Conservation (phyloP, 495 filamentous ascomycete genomes). For the Niebla homalea region DNA sequence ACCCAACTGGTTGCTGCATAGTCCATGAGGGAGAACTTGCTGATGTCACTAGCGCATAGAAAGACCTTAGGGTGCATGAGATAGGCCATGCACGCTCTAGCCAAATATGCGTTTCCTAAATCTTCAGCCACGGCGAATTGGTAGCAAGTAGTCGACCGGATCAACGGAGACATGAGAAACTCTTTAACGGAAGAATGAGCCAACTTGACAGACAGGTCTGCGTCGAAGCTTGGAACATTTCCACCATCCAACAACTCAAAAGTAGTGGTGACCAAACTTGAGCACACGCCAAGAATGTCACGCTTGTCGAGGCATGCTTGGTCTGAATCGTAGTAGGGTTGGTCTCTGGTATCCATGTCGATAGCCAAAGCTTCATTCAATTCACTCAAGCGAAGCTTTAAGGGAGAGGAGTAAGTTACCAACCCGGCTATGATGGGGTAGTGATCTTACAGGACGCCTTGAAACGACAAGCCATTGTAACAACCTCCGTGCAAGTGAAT, state of each 20-base stretch:
- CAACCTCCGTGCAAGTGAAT: not conserved
- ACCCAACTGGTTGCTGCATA: slow-evolving; percentile 5
- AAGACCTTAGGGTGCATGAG: not conserved
- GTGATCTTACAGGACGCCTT: not conserved
- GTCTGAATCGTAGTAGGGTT: not conserved
- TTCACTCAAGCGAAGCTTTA: not conserved
- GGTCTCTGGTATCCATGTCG: not conserved
- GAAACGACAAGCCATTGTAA: not conserved
- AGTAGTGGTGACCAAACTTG: not conserved
- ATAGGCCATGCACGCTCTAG: not conserved
- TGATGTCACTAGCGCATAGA: not conserved
- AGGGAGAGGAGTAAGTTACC: too few species aligned
- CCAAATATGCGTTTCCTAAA: too few species aligned
- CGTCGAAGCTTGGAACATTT: not conserved
- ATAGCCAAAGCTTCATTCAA: not conserved
- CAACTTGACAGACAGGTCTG: not conserved
- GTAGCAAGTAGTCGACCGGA: too few species aligned
- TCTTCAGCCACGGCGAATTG: too few species aligned
- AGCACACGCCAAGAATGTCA: not conserved
- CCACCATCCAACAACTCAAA: not conserved
- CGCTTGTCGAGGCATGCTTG: not conserved
- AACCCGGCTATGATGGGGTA: too few species aligned
- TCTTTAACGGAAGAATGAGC: not conserved
- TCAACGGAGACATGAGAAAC: not conserved
- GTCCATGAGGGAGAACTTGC: not conserved